phyloP scores from a whole-genome alignment of 768 basidiomycete genomes.

The Scleroderma bovista region DNA sequence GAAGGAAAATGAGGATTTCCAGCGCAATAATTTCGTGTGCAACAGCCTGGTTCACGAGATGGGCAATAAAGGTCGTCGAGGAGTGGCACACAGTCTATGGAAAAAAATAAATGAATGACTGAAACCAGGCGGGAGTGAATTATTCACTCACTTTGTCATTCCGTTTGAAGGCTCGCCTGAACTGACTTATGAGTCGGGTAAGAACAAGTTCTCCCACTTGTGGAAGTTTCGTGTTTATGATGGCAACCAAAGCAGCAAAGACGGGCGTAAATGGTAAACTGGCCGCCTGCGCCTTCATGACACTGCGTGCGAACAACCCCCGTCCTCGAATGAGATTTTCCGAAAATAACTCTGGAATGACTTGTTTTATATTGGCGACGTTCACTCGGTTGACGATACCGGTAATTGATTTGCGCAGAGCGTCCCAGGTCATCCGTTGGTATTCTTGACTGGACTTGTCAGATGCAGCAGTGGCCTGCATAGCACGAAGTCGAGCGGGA shows the following conservation, averaged over 20 bases:
- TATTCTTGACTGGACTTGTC: constrained; percentile 87
- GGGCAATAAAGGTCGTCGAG: constrained; percentile 84
- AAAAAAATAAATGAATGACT: constrained; percentile 1
- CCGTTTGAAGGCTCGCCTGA: constrained; percentile 89
- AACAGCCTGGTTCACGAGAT: constrained; percentile 90
- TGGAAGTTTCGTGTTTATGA: constrained; percentile 96
- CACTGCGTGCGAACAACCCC: constrained; percentile 86
- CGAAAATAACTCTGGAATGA: constrained; percentile 84
- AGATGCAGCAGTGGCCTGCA: constrained; percentile 71
- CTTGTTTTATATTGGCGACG: constrained; percentile 89
- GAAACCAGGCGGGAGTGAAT: background rate
- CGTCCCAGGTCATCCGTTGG: constrained; percentile 96
- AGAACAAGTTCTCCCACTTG: constrained; percentile 92
- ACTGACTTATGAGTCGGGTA: constrained; percentile 88
- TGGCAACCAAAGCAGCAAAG: constrained; percentile 88
- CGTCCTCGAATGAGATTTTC: constrained; percentile 94
- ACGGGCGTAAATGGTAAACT: constrained; percentile 98
- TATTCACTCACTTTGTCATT: constrained; percentile 87
- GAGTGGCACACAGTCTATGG: constrained; percentile 86
- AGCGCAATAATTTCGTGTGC: constrained; percentile 93
- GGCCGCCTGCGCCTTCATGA: constrained; percentile 97
- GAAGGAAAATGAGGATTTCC: constrained; percentile 90
- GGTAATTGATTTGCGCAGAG: constrained; percentile 93
- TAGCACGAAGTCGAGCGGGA: constrained; percentile 84
- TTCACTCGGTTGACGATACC: constrained; percentile 99